Percentiles rank a stretch among this genome's conserved stretches.
Evolutionary conservation across 139 green algal species (phyloP).

Genomic region (Volvox reticuliferus): DNA sequence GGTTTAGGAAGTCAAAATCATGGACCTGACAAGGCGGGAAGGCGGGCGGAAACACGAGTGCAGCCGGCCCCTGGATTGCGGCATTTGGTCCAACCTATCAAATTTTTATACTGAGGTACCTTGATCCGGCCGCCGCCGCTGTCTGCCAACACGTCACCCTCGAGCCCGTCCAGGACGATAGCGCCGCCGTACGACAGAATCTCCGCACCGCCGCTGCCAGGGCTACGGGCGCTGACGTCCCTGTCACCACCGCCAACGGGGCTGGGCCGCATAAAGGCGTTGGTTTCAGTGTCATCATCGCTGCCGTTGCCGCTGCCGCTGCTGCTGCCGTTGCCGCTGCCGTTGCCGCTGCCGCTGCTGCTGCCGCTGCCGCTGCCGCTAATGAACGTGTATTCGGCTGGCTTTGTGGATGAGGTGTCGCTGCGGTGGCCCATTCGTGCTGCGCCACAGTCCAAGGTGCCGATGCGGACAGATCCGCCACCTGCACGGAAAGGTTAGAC

Average conservation of each 20-base stretch:
- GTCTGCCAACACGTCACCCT: background rate
- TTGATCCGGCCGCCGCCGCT: slow-evolving; percentile 29
- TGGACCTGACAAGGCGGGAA: too few species aligned
- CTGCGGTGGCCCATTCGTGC: too few species aligned
- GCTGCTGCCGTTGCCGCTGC: background rate
- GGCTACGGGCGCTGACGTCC: background rate
- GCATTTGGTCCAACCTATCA: too few species aligned
- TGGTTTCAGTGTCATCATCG: too few species aligned
- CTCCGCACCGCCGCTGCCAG: background rate
- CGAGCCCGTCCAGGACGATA: slow-evolving; percentile 10
- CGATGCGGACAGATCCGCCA: background rate
- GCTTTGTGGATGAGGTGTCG: too few species aligned
- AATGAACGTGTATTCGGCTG: too few species aligned
- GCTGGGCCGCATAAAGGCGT: too few species aligned
- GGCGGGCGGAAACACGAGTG: too few species aligned
- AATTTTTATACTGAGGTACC: background rate
- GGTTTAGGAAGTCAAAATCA: too few species aligned
- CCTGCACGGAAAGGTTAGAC: background rate
- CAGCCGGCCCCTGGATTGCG: too few species aligned
- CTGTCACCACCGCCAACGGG: too few species aligned
- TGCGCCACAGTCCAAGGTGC: slow-evolving; percentile 6
- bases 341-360: background rate
- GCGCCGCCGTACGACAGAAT: slow-evolving; percentile 13
- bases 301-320: background rate
- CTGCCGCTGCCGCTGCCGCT: background rate